phyloP scores from a whole-genome alignment of 306 rosid species.

The Lagenaria siceraria region DNA sequence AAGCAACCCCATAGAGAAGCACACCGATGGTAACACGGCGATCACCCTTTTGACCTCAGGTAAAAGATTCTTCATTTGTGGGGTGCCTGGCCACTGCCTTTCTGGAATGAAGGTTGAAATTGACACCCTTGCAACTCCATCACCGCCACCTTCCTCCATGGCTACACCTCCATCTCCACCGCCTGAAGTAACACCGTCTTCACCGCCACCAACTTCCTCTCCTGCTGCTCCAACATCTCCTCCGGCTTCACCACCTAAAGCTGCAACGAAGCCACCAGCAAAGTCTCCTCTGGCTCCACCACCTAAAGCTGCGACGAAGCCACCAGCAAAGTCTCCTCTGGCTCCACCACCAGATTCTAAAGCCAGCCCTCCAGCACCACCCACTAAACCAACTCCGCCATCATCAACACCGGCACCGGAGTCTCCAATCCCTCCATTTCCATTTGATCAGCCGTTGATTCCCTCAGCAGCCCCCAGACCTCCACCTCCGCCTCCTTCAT shows the following conservation, averaged over 20 bases:
- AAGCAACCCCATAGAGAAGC: constrained; percentile 37
- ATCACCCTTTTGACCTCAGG: constrained; percentile 53
- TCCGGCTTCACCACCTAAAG: constrained; percentile 10
- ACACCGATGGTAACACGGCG: constrained; percentile 45
- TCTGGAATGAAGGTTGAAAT: constrained; percentile 70
- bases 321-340: constrained; percentile 24
- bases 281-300: constrained; percentile 22
- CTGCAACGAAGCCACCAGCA: constrained; percentile 13
- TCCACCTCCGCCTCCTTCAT: constrained; percentile 16
- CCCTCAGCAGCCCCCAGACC: not conserved
- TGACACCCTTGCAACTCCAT: constrained; percentile 43
- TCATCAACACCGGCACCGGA: not conserved
- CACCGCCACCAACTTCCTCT: constrained; percentile 9
- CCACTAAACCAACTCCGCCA: constrained; percentile 15
- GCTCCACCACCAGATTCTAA: constrained; percentile 15
- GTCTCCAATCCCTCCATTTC: not conserved
- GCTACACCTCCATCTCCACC: constrained; percentile 9
- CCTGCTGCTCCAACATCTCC: constrained; percentile 14
- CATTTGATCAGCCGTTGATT: not conserved
- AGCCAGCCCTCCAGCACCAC: not conserved
- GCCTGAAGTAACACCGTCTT: constrained; percentile 13
- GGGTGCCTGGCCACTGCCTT: constrained; percentile 51
- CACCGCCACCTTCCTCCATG: constrained; percentile 27
- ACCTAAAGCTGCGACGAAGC: not conserved
- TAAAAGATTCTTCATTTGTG: constrained; percentile 83